Percentiles rank a stretch among this genome's conserved stretches.
These are phyloP conservation scores for Epichloe hybrida DNA, from an alignment of 2,329 filamentous ascomycete genomes.

Conservation along the genomic window DNA sequence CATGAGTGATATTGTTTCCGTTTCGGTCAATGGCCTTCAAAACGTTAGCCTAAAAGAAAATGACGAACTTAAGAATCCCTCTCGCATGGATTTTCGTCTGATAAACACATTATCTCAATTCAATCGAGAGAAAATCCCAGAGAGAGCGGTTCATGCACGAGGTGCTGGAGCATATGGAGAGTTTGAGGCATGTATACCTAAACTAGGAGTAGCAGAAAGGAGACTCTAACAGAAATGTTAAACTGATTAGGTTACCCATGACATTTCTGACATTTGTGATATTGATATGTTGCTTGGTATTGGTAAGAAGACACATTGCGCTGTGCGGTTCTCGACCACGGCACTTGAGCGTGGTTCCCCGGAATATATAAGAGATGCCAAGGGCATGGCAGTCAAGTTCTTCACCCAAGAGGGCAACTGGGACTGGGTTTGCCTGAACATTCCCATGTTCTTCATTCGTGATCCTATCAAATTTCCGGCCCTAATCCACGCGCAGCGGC, in stretches of 20 bases:
- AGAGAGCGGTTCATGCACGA: slow-evolving; percentile 26
- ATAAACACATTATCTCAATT: neutral
- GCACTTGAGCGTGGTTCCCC: slow-evolving; percentile 53
- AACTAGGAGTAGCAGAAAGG: too few relatives aligned
- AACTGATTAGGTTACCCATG: slow-evolving; percentile 27
- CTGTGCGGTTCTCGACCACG: slow-evolving; percentile 58
- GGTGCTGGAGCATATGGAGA: slow-evolving; percentile 35
- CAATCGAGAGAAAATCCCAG: slow-evolving; percentile 30
- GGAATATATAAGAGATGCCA: slow-evolving; percentile 56
- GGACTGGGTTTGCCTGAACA: slow-evolving; percentile 67
- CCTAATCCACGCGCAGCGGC: slow-evolving; percentile 69
- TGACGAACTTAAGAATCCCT: too few relatives aligned
- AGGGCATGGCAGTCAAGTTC: slow-evolving; percentile 45
- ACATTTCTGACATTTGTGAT: slow-evolving; percentile 40
- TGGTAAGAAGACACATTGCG: slow-evolving; percentile 42
- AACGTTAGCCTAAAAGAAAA: too few relatives aligned
- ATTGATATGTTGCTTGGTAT: slow-evolving; percentile 38
- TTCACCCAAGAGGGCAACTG: slow-evolving; percentile 60
- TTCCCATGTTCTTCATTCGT: slow-evolving; percentile 62
- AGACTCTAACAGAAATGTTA: too few relatives aligned
- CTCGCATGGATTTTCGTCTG: neutral
- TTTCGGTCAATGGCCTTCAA: too few relatives aligned
- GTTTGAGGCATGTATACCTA: slow-evolving; percentile 29
- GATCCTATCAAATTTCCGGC: slow-evolving; percentile 63
- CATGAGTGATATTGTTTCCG: too few relatives aligned